These are phyloP conservation scores for Corylus avellana DNA, from an alignment of 306 rosid genomes.

Conservation along the genomic window DNA sequence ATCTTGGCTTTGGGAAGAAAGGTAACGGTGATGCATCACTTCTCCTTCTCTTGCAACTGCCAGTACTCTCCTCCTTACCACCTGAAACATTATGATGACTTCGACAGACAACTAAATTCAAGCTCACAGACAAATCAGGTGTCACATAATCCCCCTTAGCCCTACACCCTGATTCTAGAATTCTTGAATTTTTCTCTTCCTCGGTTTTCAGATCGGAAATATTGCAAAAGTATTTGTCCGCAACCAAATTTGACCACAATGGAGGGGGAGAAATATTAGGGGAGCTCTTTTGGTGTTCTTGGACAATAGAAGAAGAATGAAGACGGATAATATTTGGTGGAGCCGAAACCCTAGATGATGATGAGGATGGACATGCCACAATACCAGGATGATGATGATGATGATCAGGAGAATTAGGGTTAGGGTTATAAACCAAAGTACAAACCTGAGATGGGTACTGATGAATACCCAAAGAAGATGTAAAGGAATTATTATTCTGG, in stretches of 20 bases:
- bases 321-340: conserved; percentile 31
- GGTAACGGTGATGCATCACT: conserved; percentile 39
- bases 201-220: conserved; percentile 22
- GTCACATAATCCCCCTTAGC: conserved; percentile 27
- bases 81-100: conserved; percentile 22
- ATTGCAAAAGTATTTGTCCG: conserved; percentile 24
- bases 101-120: conserved; percentile 38
- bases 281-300: conserved; percentile 19
- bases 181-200: conserved; percentile 40
- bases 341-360: conserved; percentile 43
- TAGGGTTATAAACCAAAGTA: conserved; percentile 52
- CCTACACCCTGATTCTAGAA: conserved; percentile 36
- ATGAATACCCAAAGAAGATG: conserved; percentile 35
- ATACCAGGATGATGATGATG: conserved; percentile 4
- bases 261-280: conserved; percentile 25
- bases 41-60: conserved; percentile 65
- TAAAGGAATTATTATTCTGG: conserved; percentile 28
- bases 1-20: conserved; percentile 38
- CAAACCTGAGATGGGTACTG: conserved; percentile 49
- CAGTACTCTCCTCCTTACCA: conserved; percentile 20
- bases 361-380: conserved; percentile 39
- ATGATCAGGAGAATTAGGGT: conserved; percentile 52
- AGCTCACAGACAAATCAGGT: conserved; percentile 44
- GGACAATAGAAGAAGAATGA: conserved; percentile 28
- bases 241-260: conserved; percentile 42